phyloP scores from a whole-genome alignment of 805 yeast species.

The Lipomyces mesembrius region DNA sequence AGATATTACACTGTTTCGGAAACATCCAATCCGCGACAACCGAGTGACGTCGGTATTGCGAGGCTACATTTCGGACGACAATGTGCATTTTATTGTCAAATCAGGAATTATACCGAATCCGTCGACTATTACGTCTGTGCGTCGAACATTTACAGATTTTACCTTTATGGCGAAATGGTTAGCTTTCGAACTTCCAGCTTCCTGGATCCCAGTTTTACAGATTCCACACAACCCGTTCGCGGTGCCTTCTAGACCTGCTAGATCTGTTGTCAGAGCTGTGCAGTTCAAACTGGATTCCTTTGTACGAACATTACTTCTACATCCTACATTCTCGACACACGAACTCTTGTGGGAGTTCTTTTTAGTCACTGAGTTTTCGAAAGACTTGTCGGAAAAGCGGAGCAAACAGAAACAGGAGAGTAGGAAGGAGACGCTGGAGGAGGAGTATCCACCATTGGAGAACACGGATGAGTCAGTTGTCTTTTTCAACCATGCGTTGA shows the following conservation, averaged over 20 bases:
- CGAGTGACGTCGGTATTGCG: conserved; percentile 38
- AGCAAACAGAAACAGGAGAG: conserved; percentile 40
- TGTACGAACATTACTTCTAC: conserved; percentile 52
- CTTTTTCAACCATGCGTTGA: conserved; percentile 36
- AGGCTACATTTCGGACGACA: conserved; percentile 36
- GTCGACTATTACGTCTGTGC: conserved; percentile 39
- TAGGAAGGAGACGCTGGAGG: conserved; percentile 43
- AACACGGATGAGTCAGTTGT: conserved; percentile 33
- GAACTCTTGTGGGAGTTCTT: conserved; percentile 54
- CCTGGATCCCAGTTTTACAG: conserved; percentile 47
- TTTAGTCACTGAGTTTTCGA: conserved; percentile 43
- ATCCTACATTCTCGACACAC: conserved; percentile 47
- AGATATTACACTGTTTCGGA: conserved; percentile 34
- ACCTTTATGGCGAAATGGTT: conserved; percentile 44
- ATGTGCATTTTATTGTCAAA: conserved; percentile 37
- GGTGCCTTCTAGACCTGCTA: conserved; percentile 43
- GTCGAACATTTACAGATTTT: conserved; percentile 45
- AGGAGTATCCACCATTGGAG: conserved; percentile 34
- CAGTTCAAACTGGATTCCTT: conserved; percentile 56
- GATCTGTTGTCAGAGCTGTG: conserved; percentile 46
- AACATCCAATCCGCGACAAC: conserved; percentile 28
- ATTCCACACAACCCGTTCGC: conserved; percentile 42
- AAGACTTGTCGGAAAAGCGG: conserved; percentile 48
- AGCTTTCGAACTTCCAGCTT: conserved; percentile 45
- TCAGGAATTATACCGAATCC: conserved; percentile 33